Evolutionary conservation across 1,139 yeast genomes (phyloP).

Genomic region (Taphrina communis): DNA sequence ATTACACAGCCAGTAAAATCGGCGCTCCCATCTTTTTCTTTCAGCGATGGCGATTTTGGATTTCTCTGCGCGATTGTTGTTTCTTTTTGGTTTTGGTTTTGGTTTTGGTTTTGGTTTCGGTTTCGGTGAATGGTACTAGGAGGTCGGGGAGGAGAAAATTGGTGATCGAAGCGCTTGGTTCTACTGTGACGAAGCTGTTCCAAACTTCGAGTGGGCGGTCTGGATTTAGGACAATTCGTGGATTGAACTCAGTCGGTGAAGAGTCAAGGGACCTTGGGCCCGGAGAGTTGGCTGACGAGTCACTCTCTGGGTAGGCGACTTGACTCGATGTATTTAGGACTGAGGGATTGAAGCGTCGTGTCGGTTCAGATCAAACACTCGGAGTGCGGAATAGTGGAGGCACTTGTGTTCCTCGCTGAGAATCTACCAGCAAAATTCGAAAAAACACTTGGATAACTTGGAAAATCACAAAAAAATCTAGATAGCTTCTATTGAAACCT

Average conservation of each 20-base stretch:
- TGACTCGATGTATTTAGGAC: slow-evolving; percentile 20
- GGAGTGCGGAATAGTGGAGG: slow-evolving; percentile 7
- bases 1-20: not conserved
- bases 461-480: slow-evolving; percentile 6
- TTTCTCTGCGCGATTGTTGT: not conserved
- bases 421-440: not conserved
- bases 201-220: slow-evolving; percentile 5
- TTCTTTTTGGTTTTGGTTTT: not conserved
- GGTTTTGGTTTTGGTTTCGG: not conserved
- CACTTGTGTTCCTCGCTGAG: slow-evolving; percentile 17
- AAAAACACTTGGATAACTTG: not conserved
- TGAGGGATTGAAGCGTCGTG: slow-evolving; percentile 21
- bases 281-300: slow-evolving; percentile 10
- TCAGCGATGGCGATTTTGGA: slow-evolving; percentile 4
- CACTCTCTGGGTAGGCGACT: slow-evolving; percentile 8
- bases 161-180: slow-evolving; percentile 17
- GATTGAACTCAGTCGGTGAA: slow-evolving; percentile 20
- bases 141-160: not conserved
- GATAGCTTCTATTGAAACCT: not conserved
- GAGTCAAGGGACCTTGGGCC: slow-evolving; percentile 11
- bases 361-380: slow-evolving; percentile 7
- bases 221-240: slow-evolving; percentile 17
- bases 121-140: not conserved
- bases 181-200: slow-evolving; percentile 10
- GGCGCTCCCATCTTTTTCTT: not conserved